Evolutionary conservation across 2,329 filamentous ascomycete species (phyloP), one percentile per base, ranked within the genome.

Genomic region (Diplodia mutila): DNA sequence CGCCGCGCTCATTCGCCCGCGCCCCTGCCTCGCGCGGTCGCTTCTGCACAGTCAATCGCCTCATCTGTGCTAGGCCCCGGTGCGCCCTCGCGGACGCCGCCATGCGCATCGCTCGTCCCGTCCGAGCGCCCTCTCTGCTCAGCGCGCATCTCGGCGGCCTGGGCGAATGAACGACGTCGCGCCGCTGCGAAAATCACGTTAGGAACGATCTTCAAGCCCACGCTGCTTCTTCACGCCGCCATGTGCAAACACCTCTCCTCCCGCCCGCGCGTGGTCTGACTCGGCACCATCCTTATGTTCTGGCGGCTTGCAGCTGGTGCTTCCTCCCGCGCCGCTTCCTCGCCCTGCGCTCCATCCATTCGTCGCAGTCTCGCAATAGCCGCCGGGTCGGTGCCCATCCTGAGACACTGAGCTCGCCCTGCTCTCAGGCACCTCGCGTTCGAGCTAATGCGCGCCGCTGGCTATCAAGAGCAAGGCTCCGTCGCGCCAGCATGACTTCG

Each of bases 31-130:
- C 37, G 39, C 34, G 21, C 49, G 27, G 59, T 64, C 42, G 59
- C 66, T 65, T 65, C 51, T 65, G 66, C 66, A 68, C 48, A 52
- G 52, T 52, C 53, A 57, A 68, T 65, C 59, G 51, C 27, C 51
- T 37, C 46, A 29, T 68, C 34, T 12, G 37, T 49, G 42, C 16
- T 59, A 65, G 53, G 54, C 32, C 61, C 55, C 32, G 42, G 54
- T 59, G 27, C 51, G 11, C 59, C 14, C 49, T 64, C 42, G 27
- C 29, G 7, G 48, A 53, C 42, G 46, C 32, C 29, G 61, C 61
- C 18, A 64, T 48, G 57, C 57, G 57, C 57, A 61, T 61, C 57
- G 57, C 57, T 61, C 54, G 54, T 55, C 55, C 42, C 55, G 55
- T 46, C 55, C 55, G 57, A 51, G 42, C 66, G 34, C 34, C 61